These are phyloP conservation scores for Leccinum variabile DNA, from an alignment of 1,284 basidiomycete species.

Conservation along the genomic window DNA sequence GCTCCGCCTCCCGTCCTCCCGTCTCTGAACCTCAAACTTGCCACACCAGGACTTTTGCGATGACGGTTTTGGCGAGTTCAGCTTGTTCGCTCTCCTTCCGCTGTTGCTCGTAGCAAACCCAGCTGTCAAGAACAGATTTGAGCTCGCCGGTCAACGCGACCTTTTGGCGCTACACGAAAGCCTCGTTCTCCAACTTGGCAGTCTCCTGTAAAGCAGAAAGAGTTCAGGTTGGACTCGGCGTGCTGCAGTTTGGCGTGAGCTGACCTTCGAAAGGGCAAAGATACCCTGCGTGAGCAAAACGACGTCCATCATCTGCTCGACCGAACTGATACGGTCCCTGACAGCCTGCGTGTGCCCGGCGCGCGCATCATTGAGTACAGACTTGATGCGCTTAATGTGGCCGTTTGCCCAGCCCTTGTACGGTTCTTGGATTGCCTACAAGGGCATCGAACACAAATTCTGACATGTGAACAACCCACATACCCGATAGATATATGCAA, in stretches of 20 bases:
- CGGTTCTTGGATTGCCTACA: slow-evolving; percentile 58
- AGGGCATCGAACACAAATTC: slow-evolving; percentile 4
- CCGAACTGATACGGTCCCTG: slow-evolving; percentile 88
- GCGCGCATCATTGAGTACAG: slow-evolving; percentile 82
- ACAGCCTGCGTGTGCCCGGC: slow-evolving; percentile 92
- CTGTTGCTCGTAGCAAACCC: slow-evolving; percentile 98
- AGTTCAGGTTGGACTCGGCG: not conserved
- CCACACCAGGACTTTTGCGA: slow-evolving; percentile 71
- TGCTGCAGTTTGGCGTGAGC: slow-evolving; percentile 15
- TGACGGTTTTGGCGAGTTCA: slow-evolving; percentile 84
- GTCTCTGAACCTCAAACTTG: no score
- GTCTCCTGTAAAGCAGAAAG: slow-evolving; percentile 67
- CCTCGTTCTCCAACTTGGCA: slow-evolving; percentile 86
- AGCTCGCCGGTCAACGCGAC: slow-evolving; percentile 85
- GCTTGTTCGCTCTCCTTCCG: slow-evolving; percentile 95
- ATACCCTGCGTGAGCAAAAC: slow-evolving; percentile 88
- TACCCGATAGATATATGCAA: slow-evolving; percentile 84
- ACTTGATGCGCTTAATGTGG: slow-evolving; percentile 82
- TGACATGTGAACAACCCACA: slow-evolving; percentile 24
- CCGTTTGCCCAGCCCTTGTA: slow-evolving; percentile 93
- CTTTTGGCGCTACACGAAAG: slow-evolving; percentile 91
- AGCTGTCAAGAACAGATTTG: slow-evolving; percentile 94
- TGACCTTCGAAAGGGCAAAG: slow-evolving; percentile 89
- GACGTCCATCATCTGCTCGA: slow-evolving; percentile 93
- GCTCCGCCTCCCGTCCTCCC: no score